Conservation (phyloP, 768 basidiomycete species). For the Psilocybe azurescens region DNA sequence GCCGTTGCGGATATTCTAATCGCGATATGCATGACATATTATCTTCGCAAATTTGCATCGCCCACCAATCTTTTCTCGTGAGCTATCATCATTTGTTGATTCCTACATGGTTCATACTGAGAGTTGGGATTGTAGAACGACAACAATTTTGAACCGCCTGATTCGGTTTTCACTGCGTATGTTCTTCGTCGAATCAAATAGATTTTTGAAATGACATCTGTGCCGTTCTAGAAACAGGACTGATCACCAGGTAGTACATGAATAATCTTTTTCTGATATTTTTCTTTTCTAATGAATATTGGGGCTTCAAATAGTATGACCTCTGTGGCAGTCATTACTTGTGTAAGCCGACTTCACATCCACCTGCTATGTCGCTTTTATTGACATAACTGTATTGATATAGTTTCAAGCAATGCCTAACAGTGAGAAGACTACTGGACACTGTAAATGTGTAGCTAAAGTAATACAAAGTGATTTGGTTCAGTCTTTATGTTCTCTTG, state of each 20-base stretch:
- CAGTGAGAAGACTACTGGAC: background rate
- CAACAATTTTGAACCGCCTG: slow-evolving; percentile 12
- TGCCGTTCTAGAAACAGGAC: slow-evolving; percentile 8
- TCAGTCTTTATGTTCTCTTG: slow-evolving; percentile 6
- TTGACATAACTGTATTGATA: background rate
- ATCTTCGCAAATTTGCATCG: slow-evolving; percentile 9
- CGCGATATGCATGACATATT: slow-evolving; percentile 9
- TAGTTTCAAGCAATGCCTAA: slow-evolving; percentile 16
- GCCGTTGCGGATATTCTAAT: slow-evolving; percentile 1
- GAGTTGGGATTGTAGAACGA: background rate
- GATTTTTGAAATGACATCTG: background rate
- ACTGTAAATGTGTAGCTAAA: no score
- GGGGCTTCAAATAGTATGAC: background rate
- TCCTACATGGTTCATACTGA: background rate
- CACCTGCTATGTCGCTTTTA: background rate
- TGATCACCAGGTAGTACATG: slow-evolving; percentile 11
- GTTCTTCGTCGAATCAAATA: background rate
- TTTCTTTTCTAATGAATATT: background rate
- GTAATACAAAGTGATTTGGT: slow-evolving; percentile 7
- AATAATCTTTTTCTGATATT: background rate
- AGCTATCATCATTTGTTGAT: background rate
- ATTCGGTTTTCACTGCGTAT: slow-evolving; percentile 13
- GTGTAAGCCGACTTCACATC: background rate
- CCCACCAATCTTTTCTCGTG: slow-evolving; percentile 13
- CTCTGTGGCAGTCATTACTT: slow-evolving; percentile 6